Evolutionary conservation across 2,329 filamentous ascomycete species (phyloP), one percentile per base, ranked within the genome.

Genomic region (Allantophomopsis lycopodina): DNA sequence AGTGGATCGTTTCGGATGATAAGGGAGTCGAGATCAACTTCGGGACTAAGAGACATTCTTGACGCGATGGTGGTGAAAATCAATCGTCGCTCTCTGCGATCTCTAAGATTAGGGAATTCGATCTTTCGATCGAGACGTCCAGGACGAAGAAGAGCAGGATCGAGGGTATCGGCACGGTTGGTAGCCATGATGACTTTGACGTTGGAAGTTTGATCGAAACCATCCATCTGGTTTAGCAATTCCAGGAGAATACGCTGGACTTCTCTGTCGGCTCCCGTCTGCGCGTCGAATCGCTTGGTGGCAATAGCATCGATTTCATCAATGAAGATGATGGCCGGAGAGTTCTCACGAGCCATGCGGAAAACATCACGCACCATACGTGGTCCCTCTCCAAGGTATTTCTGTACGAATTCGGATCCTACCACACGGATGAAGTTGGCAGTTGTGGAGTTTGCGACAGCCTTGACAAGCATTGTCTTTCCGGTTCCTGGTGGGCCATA

Each of bases 111-210:
- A n/a, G 91, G 91, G 63, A 98, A 98, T 63, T 98, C 91, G 49
- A 98, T 98, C 73, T 98, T 98, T 57, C 91, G 76, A 63, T 98
- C 91, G 43, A 98, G 72, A 68, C 91, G 87, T 50, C 91, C 91
- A 23, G 91, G 91, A 53, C 91, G 86, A 45, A 98, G 76, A 45
- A 98, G 73, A 33, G 91, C 91, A 13, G 91, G 91, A 59, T 98
- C 91, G 48, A 98, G 73, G 6, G 91, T 98, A 61, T 96, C 91
- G 49, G 91, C 89, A 59, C 91, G 83, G 69, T 98, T 98, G 50
- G 91, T 98, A 50, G 91, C 91, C 91, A 98, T 98, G 66, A 98
- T 98, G 59, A 98, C 91, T 69, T 98, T 98, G 64, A 98, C 91
- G 62, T 98, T 98, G 60, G 86, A 84, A 0, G 87, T 94, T 64